Evolutionary conservation across 2,329 filamentous ascomycete species (phyloP), one percentile per base, ranked within the genome.

Genomic region (Paracoccidioides brasiliensis): DNA sequence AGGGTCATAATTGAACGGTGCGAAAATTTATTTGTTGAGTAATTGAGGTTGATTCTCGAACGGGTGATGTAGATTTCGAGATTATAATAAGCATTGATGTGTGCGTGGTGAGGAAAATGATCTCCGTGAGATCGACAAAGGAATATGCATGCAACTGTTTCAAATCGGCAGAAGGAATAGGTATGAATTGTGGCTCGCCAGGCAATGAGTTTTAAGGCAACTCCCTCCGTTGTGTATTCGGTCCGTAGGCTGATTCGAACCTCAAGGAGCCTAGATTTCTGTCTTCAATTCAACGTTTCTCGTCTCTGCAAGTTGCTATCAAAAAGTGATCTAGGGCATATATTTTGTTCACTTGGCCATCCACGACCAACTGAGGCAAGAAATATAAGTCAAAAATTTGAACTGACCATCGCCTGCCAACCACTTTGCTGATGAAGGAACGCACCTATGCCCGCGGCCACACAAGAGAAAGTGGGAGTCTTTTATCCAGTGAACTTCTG

Each of bases 171-270:
- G 49, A 52, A 43, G 48, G 50, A 56, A 52, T 9, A 52, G 32
- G 38, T 43, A 49, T 43, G 41, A 35, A 56, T 37, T 15, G 52
- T 56, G 54, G 52, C 56, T 56, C 15, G 52, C 54, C 43, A 56
- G 57, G 55, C 55, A 58, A 38, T 55, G 46, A 55, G 53, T 45
- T 40, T 32, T 37, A 44, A 52, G 54, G 57, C 51, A 56, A 54
- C 52, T 28, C 40, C 12, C 52, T 46, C 45, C 44, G 9, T 44
- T 43, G 52, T 42, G 56, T 56, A 43, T 51, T 38, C 53, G 54
- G 52, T 46, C 56, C 44, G 38, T 41, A 33, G 51, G 53, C 49
- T 51, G 49, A 30, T 51, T 51, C 35, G 22, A 51, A 41, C 40
- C 49, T 56, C 54, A 54, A 56, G 53, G 55, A 33, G 15, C 38